Percentiles rank a stretch among this genome's conserved stretches.
These are phyloP conservation scores for Gryganskiella cystojenkinii DNA, from an alignment of 192 early-diverging fungal genomes.

Conservation along the genomic window DNA sequence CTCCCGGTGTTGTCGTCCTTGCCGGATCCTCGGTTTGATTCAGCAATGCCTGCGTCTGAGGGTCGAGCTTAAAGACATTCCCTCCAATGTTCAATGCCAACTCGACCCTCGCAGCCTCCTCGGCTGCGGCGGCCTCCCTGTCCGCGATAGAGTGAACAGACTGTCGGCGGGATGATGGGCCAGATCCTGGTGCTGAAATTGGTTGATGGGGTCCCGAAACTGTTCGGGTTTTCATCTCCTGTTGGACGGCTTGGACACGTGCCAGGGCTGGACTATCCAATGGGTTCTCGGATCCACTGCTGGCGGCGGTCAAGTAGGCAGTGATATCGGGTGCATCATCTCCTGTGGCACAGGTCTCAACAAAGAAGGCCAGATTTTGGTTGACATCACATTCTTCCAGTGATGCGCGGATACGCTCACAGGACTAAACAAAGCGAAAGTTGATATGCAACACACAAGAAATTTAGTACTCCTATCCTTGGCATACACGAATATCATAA, in stretches of 20 bases:
- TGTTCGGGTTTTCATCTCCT: conserved; percentile 41
- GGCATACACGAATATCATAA: too few relatives aligned
- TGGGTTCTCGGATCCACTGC: background rate
- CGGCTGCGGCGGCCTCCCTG: conserved; percentile 5
- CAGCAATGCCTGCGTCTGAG: conserved; percentile 19
- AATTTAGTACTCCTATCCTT: too few relatives aligned
- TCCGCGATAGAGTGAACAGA: conserved; percentile 7
- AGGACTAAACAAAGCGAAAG: conserved; percentile 55
- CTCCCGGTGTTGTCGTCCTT: background rate
- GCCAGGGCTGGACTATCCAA: conserved; percentile 29
- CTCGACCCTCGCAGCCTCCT: conserved; percentile 6
- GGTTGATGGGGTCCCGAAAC: conserved; percentile 39
- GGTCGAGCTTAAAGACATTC: conserved; percentile 42
- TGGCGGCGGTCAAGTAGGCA: conserved; percentile 9
- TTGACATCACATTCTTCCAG: conserved; percentile 72
- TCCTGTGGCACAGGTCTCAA: conserved; percentile 72
- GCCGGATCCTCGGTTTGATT: conserved; percentile 17
- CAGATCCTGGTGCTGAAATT: conserved; percentile 2
- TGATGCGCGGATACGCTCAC: conserved; percentile 74
- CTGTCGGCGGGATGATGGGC: conserved; percentile 17
- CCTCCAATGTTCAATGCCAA: conserved; percentile 28
- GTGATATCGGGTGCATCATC: conserved; percentile 58
- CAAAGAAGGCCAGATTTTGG: conserved; percentile 72
- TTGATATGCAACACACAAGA: background rate
- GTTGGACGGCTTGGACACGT: conserved; percentile 26